A percentile compares a stretch with the other conserved stretches of the same genome.
These are phyloP conservation scores for Dictyostelium brefeldianum DNA, from an alignment of 78 protist genomes.

Conservation along the genomic window DNA sequence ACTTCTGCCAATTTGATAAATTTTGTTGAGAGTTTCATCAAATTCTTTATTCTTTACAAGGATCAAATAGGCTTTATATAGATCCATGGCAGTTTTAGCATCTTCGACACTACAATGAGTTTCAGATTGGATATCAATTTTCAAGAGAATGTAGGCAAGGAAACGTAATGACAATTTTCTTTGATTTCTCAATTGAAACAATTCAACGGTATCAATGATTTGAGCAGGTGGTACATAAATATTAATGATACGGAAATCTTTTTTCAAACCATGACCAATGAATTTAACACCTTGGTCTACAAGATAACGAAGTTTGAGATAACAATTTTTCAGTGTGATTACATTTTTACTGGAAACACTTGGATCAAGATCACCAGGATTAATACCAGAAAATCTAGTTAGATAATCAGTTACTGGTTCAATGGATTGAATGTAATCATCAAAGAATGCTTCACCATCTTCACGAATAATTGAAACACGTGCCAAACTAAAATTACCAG, in stretches of 20 bases:
- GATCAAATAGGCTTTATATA: constrained; percentile 81
- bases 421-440: constrained; percentile 87
- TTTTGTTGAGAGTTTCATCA: constrained; percentile 80
- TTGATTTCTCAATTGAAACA: constrained; percentile 87
- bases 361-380: constrained; percentile 94
- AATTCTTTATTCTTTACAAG: constrained; percentile 73
- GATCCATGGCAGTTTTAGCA: constrained; percentile 88
- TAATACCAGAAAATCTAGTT: constrained; percentile 92
- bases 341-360: constrained; percentile 69
- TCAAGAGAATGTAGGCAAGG: constrained; percentile 84
- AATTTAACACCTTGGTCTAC: constrained; percentile 87
- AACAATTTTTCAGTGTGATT: constrained; percentile 85
- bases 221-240: constrained; percentile 89
- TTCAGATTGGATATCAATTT: constrained; percentile 88
- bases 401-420: constrained; percentile 93
- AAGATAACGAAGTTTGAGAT: constrained; percentile 88
- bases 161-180: constrained; percentile 89
- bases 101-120: constrained; percentile 93
- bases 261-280: constrained; percentile 93
- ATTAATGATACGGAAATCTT: constrained; percentile 93
- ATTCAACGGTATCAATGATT: constrained; percentile 94
- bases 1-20: constrained; percentile 88
- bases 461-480: constrained; percentile 84
- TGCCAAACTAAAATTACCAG: constrained; percentile 86
- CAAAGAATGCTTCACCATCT: constrained; percentile 89